Percentiles rank a stretch among this genome's conserved stretches.
These are phyloP conservation scores for Lepidopterella palustris DNA, from an alignment of 495 filamentous ascomycete genomes.

Conservation along the genomic window DNA sequence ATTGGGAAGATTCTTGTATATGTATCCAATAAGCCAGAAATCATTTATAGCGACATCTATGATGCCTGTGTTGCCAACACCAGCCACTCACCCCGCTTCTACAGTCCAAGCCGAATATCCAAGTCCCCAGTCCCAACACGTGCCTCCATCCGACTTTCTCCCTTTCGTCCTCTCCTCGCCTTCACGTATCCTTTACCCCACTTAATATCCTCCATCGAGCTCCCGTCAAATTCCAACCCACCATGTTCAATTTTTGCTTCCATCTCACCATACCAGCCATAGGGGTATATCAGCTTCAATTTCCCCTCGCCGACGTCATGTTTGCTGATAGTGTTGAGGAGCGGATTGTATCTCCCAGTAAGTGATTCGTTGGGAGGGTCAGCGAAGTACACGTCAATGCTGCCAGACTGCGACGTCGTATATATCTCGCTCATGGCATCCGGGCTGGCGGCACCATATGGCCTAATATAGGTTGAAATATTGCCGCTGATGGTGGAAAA, in stretches of 20 bases:
- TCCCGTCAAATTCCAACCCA: slow-evolving; percentile 9
- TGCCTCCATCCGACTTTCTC: slow-evolving; percentile 3
- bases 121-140: slow-evolving; percentile 3
- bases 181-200: background rate
- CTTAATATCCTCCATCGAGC: slow-evolving; percentile 1
- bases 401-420: slow-evolving; percentile 9
- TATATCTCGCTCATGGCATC: slow-evolving; percentile 9
- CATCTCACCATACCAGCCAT: slow-evolving; percentile 10
- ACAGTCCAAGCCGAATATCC: slow-evolving; percentile 6
- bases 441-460: background rate
- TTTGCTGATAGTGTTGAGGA: slow-evolving; percentile 13
- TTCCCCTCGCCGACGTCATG: slow-evolving; percentile 7
- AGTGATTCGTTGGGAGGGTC: background rate
- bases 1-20: no score
- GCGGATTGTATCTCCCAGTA: slow-evolving; percentile 6
- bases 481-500: slow-evolving; percentile 8
- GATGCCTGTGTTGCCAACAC: no score
- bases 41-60: no score
- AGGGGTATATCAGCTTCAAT: background rate
- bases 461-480: background rate
- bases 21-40: no score
- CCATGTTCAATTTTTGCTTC: slow-evolving; percentile 9
- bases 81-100: background rate
- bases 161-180: slow-evolving; percentile 8
- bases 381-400: background rate